Conservation (phyloP, 306 rosid genomes). For the Citrullus colocynthis region DNA sequence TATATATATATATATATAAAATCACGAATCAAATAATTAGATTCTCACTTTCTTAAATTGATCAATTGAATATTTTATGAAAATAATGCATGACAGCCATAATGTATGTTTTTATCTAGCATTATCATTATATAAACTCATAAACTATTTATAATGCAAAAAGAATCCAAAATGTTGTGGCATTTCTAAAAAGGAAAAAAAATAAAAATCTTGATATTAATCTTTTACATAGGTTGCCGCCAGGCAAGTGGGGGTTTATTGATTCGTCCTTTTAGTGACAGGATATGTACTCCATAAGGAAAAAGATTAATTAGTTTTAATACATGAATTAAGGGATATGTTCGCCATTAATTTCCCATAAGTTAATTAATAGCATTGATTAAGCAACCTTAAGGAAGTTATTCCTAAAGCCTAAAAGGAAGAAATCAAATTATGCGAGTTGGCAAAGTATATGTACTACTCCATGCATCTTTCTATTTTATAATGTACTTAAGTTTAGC, state of each 20-base stretch:
- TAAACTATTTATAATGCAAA: neutral
- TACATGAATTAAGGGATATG: constrained; percentile 8
- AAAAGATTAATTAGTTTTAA: constrained; percentile 1
- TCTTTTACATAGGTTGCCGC: neutral
- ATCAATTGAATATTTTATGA: neutral
- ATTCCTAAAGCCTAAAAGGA: neutral
- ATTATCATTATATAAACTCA: neutral
- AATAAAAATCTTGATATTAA: neutral
- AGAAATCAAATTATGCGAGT: neutral
- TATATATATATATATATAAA: too few relatives aligned
- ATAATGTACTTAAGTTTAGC: neutral
- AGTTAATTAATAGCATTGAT: neutral
- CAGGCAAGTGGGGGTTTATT: neutral
- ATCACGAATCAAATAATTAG: too few relatives aligned
- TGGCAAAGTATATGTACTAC: neutral
- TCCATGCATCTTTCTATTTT: neutral
- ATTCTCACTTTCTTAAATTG: too few relatives aligned
- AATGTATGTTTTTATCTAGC: neutral
- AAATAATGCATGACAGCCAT: neutral
- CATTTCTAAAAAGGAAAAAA: neutral
- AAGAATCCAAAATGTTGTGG: neutral
- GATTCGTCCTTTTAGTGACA: neutral
- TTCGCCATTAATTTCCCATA: neutral
- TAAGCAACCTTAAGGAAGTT: constrained; percentile 6
- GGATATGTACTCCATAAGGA: neutral